A percentile compares a stretch with the other conserved stretches of the same genome.
Conservation (phyloP, 2,329 filamentous ascomycete genomes). For the Sarocladium strictum region DNA sequence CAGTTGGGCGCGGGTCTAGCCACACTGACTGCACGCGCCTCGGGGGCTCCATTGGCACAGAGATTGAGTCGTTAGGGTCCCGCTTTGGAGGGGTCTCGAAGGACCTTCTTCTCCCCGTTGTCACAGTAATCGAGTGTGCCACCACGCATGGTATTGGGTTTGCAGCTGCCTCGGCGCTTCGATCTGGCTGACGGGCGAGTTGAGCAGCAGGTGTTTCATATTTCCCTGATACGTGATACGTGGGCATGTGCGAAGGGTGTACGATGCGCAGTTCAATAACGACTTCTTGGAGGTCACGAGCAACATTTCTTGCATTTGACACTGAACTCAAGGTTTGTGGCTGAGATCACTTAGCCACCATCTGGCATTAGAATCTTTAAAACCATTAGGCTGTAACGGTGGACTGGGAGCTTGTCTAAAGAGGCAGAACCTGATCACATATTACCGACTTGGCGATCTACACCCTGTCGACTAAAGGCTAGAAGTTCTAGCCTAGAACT, state of each 20-base stretch:
- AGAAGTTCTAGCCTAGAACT: too few relatives aligned
- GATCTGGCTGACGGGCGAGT: not conserved
- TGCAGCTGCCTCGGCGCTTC: not conserved
- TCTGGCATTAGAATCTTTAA: too few relatives aligned
- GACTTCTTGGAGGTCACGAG: not conserved
- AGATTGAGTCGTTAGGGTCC: not conserved
- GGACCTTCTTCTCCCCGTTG: conserved; percentile 14
- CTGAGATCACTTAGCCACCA: not conserved
- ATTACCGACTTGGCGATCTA: too few relatives aligned
- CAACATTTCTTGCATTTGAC: not conserved
- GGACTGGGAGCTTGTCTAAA: too few relatives aligned
- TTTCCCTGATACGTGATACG: too few relatives aligned
- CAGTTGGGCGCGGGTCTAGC: not conserved
- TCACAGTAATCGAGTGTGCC: too few relatives aligned
- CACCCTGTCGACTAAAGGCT: too few relatives aligned
- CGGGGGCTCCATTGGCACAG: not conserved
- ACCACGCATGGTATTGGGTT: too few relatives aligned
- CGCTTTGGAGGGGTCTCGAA: conserved; percentile 20
- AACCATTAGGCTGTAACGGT: too few relatives aligned
- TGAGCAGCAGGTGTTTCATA: too few relatives aligned
- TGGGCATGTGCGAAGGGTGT: too few relatives aligned
- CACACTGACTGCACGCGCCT: not conserved
- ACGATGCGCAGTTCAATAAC: not conserved
- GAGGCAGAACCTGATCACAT: too few relatives aligned
- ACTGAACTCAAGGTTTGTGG: not conserved